Base-by-base conservation (phyloP, 306 rosid species). In the Sicyos edulis region DNA sequence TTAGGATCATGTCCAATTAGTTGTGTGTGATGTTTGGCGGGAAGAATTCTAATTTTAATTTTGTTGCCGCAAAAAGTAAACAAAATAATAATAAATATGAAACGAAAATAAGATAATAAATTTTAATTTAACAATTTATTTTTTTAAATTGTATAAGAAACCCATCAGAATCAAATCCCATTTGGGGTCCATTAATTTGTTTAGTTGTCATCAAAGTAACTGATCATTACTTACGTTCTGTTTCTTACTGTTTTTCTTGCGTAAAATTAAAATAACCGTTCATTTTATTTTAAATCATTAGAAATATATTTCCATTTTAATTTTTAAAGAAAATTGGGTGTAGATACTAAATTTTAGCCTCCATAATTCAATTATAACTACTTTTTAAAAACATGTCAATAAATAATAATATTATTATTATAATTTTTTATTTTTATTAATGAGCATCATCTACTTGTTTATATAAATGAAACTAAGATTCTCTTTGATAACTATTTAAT, bases 111-210 rank as follows among this genome's bases (percentile, higher is more conserved):
- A 20, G 17, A 58, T 12, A 59, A 59, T 44, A 42, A 34, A 63
- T 5, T 8, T 55, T 12, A 12, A 58, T 26, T 26, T 26, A 12
- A 58, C 12, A 65, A 10, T 37, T 4, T 11, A 42, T 45, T 66
- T 66, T 66, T 44, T 66, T 21, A 1, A 44, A 19, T 44, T 66
- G 55, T 12, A 45, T 21, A 66, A 66, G 71, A 45, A 66, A 44
- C 3, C 13, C 19, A 47, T 67, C 20, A 20, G 8, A 47, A 45
- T 66, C 12, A 66, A 66, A 44, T 66, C 72, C n/a, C 16, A 65
- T 4, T 19, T 10, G 34, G 54, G 71, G 37, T 44, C 55, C 72
- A 67, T 67, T 67, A 3, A 11, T 47, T 44, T 19, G 71, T 42
- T 42, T 65, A 14, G 50, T 34, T 34, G 68, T 32, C 22, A 16